These are phyloP conservation scores for Tetradesmus obliquus DNA, from an alignment of 139 green algal species.

Conservation along the genomic window DNA sequence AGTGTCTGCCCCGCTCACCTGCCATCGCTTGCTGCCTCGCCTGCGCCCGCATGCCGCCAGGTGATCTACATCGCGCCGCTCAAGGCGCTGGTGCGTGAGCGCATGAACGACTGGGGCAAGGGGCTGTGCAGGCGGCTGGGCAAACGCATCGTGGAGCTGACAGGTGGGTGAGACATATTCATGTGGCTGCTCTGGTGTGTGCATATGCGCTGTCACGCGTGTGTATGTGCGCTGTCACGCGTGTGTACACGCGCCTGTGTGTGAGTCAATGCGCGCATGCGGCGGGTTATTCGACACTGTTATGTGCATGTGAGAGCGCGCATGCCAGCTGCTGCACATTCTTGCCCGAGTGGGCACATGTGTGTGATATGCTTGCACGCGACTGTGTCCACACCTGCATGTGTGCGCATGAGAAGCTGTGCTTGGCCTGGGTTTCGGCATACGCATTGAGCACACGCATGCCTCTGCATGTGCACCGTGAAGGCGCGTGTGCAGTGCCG, in stretches of 20 bases:
- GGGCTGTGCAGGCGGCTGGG: conserved; percentile 81
- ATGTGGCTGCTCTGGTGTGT: background rate
- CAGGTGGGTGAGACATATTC: conserved; percentile 57
- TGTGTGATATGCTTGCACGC: too few species aligned
- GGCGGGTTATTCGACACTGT: too few species aligned
- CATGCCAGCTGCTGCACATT: background rate
- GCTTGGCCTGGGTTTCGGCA: too few species aligned
- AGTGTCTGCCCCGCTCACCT: background rate
- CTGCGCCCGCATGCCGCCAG: conserved; percentile 23
- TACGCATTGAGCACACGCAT: background rate
- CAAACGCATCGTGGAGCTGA: conserved; percentile 94
- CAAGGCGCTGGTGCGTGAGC: conserved; percentile 96
- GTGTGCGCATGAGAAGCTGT: background rate
- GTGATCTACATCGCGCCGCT: conserved; percentile 98
- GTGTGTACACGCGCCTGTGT: too few species aligned
- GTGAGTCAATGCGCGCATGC: too few species aligned
- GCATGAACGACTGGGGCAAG: conserved; percentile 93
- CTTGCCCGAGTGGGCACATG: background rate
- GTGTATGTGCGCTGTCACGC: background rate
- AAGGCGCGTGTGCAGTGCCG: too few species aligned
- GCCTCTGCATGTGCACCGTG: too few species aligned
- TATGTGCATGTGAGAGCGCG: background rate
- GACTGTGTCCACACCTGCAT: background rate
- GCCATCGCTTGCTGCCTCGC: background rate
- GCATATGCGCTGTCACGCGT: background rate